Conservation (phyloP, 176 grass and related monocot species). For the Poa annua region DNA sequence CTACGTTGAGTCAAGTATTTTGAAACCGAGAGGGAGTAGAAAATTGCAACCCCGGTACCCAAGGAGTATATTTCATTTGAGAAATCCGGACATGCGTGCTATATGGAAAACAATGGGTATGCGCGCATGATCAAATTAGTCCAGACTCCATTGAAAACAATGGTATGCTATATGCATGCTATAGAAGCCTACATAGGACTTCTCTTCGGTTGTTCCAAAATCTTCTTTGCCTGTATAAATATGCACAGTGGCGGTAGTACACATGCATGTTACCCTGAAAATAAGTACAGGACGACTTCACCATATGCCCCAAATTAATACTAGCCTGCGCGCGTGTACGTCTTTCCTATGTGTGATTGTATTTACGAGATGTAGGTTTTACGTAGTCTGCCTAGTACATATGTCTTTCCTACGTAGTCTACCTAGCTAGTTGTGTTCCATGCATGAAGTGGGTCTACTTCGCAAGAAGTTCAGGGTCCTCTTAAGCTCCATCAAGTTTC, state of each 20-base stretch:
- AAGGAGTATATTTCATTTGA: too few species aligned
- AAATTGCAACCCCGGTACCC: too few species aligned
- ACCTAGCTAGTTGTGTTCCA: neutral
- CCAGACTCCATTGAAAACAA: neutral
- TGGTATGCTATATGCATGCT: too few species aligned
- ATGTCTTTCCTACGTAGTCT: neutral
- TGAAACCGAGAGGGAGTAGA: too few species aligned
- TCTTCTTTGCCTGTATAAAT: neutral
- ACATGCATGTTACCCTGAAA: conserved; percentile 13
- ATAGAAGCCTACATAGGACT: neutral
- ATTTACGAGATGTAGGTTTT: neutral
- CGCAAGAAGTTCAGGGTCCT: conserved; percentile 28
- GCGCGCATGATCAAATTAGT: neutral
- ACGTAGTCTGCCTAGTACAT: too few species aligned
- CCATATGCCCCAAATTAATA: conserved; percentile 22
- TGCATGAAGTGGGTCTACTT: neutral
- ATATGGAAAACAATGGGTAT: neutral
- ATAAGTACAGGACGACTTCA: conserved; percentile 18
- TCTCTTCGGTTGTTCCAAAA: neutral
- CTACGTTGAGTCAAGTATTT: too few species aligned
- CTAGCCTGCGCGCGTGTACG: neutral
- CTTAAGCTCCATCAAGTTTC: conserved; percentile 65
- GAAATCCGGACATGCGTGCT: neutral
- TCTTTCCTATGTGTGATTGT: neutral
- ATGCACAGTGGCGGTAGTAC: neutral